Base-by-base conservation (phyloP, 108 stramenopile genomes). In the Phaeodactylum tricornutum region DNA sequence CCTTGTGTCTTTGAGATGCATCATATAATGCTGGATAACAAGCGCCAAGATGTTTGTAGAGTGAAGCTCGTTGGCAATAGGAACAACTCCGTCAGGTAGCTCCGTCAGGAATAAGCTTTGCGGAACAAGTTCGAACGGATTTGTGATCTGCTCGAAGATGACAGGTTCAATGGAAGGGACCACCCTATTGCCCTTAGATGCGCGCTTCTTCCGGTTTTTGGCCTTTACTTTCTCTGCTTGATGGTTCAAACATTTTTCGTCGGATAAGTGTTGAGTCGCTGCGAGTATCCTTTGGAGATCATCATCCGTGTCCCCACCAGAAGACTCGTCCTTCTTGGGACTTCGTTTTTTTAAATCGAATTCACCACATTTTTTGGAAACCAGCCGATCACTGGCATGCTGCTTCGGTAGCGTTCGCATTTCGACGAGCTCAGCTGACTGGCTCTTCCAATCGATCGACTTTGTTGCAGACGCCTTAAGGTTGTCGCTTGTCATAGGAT, bases 21-120 rank as follows among this genome's bases (percentile, higher is more conserved):
- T n/a, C 15, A 9, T 8, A 25, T 19, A 47, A 0, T 0, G 14
- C 27, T 51, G 34, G 22, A 55, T 19, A 1, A 59, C 4, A 27
- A 67, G 17, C 2, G 66, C 53, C 24, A 67, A 47, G 20, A 67
- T 55, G 34, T 67, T 67, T 22, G 66, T 53, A 6, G 66, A 67
- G 22, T 42, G 47, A 32, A 67, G 52, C 12, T 52, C 51, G 21
- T 35, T 19, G 1, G 43, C 32, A 0, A 29, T 22, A 4, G 58
- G 1, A 1, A 11, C 24, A 35, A 20, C 43, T 12, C 46, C 50
- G 15, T 29, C 17, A 25, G 42, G 15, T 0, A 65, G 43, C 1
- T 51, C 57, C 22, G 59, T 61, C 6, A 53, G 43, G 32, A 67
- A 67, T 40, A 43, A 35, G 2, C 25, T 0, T 16, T n/a, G n/a